phyloP scores from a whole-genome alignment of 371 early-diverging fungal species.

The Sporodiniella umbellata region DNA sequence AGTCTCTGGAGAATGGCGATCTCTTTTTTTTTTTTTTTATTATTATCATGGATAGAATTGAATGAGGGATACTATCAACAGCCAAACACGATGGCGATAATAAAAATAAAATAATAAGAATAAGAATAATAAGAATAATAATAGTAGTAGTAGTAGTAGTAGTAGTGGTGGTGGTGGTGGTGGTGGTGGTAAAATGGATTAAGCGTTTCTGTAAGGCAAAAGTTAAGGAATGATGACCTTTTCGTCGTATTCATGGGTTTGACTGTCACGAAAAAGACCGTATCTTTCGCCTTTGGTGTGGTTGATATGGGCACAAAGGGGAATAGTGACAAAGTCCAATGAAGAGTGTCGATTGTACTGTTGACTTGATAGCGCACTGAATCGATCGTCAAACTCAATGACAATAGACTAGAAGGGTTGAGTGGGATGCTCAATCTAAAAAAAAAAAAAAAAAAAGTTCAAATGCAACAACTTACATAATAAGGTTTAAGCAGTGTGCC shows the following conservation, averaged over 20 bases:
- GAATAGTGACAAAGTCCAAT: constrained; percentile 26
- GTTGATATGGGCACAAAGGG: constrained; percentile 18
- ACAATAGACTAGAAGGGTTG: constrained; percentile 15
- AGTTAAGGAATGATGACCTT: constrained; percentile 10
- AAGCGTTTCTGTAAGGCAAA: too few species aligned
- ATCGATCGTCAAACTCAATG: constrained; percentile 35
- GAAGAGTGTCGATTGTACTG: constrained; percentile 21
- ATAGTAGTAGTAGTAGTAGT: too few species aligned
- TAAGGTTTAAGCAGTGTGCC: constrained; percentile 4
- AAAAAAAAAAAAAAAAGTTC: background rate
- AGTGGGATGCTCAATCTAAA: background rate
- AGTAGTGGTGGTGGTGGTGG: too few species aligned
- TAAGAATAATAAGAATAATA: too few species aligned
- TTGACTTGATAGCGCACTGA: constrained; percentile 18
- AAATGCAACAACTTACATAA: constrained; percentile 13
- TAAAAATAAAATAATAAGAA: too few species aligned
- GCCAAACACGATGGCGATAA: too few species aligned
- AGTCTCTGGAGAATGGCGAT: too few species aligned
- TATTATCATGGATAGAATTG: too few species aligned
- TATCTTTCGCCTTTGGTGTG: constrained; percentile 1
- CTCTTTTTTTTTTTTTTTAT: too few species aligned
- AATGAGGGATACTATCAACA: too few species aligned
- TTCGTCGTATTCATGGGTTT: constrained; percentile 15
- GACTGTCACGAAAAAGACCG: background rate
- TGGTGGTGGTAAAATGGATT: too few species aligned